phyloP scores from a whole-genome alignment of 179 eudicot genomes.

The Camellia oleifera region DNA sequence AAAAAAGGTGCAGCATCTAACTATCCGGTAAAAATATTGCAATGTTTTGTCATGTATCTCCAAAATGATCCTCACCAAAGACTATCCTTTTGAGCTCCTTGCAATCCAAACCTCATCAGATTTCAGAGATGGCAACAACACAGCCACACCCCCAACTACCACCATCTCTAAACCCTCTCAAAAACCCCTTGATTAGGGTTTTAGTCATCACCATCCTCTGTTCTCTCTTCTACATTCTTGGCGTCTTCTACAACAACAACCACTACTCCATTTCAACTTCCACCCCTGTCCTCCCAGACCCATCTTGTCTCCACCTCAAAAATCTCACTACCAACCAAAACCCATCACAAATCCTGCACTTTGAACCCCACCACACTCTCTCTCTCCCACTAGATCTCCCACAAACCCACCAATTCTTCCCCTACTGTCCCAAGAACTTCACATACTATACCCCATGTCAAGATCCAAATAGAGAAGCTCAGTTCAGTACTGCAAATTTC shows the following conservation, averaged over 20 bases:
- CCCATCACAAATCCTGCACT: conserved; percentile 10
- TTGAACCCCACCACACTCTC: conserved; percentile 24
- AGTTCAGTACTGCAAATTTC: conserved; percentile 14
- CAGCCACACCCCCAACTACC: background rate
- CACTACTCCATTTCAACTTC: background rate
- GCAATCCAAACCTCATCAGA: background rate
- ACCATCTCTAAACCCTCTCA: conserved; percentile 14
- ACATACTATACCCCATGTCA: conserved; percentile 64
- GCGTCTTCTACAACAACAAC: conserved; percentile 29
- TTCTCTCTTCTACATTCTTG: conserved; percentile 36
- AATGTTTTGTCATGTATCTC: too few species aligned
- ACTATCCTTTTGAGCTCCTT: background rate
- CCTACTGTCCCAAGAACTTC: conserved; percentile 45
- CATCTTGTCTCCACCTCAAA: conserved; percentile 10
- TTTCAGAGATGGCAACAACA: conserved; percentile 2
- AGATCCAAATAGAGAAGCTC: conserved; percentile 27
- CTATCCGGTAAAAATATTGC: too few species aligned
- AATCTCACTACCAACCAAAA: conserved; percentile 16
- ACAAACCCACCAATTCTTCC: conserved; percentile 12
- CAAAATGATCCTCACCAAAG: too few species aligned
- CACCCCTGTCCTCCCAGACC: conserved; percentile 14
- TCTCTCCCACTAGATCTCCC: conserved; percentile 18
- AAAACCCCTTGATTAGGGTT: conserved; percentile 17
- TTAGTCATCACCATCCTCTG: conserved; percentile 27
- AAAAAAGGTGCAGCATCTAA: too few species aligned